Base-by-base conservation (phyloP, 2,329 filamentous ascomycete species). In the Septoria linicola region DNA sequence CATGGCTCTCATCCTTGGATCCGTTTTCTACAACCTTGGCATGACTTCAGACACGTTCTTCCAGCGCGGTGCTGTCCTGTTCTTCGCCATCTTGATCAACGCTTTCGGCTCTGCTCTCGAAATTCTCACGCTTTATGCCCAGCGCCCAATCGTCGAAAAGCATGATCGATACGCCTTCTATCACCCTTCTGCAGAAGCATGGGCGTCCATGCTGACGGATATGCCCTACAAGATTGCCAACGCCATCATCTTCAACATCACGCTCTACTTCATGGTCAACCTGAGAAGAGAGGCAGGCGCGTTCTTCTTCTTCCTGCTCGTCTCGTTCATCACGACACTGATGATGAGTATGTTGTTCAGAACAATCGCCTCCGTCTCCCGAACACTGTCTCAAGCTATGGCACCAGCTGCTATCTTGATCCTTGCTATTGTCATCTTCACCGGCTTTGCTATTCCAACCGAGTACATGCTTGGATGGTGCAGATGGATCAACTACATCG, bases 111-210 rank as follows among this genome's bases (percentile, higher is more conserved):
- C 83, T 66, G 86, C 87, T 49, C 79, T 93, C 32, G 89, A 93
- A 77, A 93, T 96, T 66, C 71, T 93, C 27, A 90, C 88, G 0
- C 78, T 96, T 3, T 96, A 93, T 66, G 82, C 88, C 2, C 90
- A 96, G 79, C 85, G 91, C 31, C 87, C 88, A 1, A 95, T 96
- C 62, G 89, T 96, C 54, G 89, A 96, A 67, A 96, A 96, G 68
- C 91, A 96, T 62, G 74, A 79, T 49, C 83, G 87, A 51, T 96
- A 95, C 67, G 89, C 90, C 14, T 78, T 96, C 14, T 95, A 96
- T 63, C 91, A 95, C 64, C 89, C 91, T 0, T 90, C 87, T 8
- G 87, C 89, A 13, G 90, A 96, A 76, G 88, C 89, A n/a, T 78
- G 89, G 53, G 83, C 88, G 0, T 93, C 88, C 8, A 93, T 95